These are phyloP conservation scores for Cucurbita argyrosperma DNA, from an alignment of 306 rosid species.

Conservation along the genomic window DNA sequence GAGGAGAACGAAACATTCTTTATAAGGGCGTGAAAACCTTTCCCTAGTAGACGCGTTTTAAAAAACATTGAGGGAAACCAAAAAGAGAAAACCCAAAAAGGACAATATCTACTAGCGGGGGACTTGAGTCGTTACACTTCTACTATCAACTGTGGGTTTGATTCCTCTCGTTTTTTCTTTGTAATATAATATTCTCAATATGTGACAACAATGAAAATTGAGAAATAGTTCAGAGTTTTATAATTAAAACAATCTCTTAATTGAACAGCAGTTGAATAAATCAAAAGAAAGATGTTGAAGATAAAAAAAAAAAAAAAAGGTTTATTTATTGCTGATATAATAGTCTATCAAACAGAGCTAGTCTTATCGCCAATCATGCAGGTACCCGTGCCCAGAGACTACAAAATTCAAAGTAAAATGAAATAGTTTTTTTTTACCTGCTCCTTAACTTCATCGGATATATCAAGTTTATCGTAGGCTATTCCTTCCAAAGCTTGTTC, in stretches of 20 bases:
- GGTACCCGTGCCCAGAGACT: neutral
- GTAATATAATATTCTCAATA: neutral
- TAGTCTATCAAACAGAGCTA: neutral
- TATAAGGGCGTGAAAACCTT: too few species aligned
- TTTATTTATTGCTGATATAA: neutral
- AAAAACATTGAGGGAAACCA: too few species aligned
- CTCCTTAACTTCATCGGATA: slow-evolving; percentile 96
- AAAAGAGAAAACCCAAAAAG: too few species aligned
- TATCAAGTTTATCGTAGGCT: slow-evolving; percentile 64
- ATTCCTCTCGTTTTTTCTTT: neutral
- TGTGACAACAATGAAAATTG: neutral
- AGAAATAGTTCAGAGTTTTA: neutral
- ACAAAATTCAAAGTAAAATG: neutral
- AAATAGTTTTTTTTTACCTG: slow-evolving; percentile 44
- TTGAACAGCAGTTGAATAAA: neutral
- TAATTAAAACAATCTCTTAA: neutral
- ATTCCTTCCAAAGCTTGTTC: slow-evolving; percentile 62
- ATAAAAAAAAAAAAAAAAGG: neutral
- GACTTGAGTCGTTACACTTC: neutral
- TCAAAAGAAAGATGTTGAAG: neutral
- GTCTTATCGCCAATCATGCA: neutral
- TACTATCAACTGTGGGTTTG: neutral
- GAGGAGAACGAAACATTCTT: too few species aligned
- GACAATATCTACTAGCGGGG: too few species aligned
- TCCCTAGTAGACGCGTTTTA: too few species aligned